These are phyloP conservation scores for Botrytis elliptica DNA, from an alignment of 2,329 filamentous ascomycete genomes.

Conservation along the genomic window DNA sequence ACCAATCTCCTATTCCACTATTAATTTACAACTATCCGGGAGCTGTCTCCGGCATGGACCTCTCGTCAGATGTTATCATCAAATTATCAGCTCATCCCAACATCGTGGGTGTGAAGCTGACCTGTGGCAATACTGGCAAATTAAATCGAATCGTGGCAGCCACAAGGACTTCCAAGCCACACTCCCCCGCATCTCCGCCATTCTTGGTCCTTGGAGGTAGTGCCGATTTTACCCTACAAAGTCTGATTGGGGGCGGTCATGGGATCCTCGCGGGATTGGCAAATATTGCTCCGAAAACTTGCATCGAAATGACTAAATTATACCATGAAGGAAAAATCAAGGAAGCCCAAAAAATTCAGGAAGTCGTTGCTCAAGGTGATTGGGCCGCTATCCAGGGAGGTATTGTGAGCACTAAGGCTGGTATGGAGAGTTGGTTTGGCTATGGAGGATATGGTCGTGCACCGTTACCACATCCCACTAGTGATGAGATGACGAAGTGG, in stretches of 20 bases:
- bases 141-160: slow-evolving; percentile 54
- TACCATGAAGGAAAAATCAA: slow-evolving; percentile 58
- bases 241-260: slow-evolving; percentile 65
- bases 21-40: slow-evolving; percentile 91
- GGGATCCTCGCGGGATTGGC: slow-evolving; percentile 71
- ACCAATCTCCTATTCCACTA: slow-evolving; percentile 72
- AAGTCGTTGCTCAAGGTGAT: slow-evolving; percentile 63
- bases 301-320: slow-evolving; percentile 59
- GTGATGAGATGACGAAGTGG: slow-evolving; percentile 51
- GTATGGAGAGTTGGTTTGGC: slow-evolving; percentile 58
- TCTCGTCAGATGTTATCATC: slow-evolving; percentile 85
- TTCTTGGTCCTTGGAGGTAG: slow-evolving; percentile 73
- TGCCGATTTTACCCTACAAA: slow-evolving; percentile 72
- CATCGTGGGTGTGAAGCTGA: slow-evolving; percentile 88
- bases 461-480: slow-evolving; percentile 52
- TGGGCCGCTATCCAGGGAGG: slow-evolving; percentile 69
- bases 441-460: slow-evolving; percentile 57
- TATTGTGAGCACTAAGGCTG: slow-evolving; percentile 67
- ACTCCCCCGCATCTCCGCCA: slow-evolving; percentile 35
- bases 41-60: slow-evolving; percentile 81
- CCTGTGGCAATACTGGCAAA: slow-evolving; percentile 75
- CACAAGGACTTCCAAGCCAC: slow-evolving; percentile 54
- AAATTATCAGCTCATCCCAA: slow-evolving; percentile 76
- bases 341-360: slow-evolving; percentile 63
- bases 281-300: slow-evolving; percentile 67